Percentiles rank a stretch among this genome's conserved stretches.
These are phyloP conservation scores for Acanthamoeba lugdunensis DNA, from an alignment of 208 protist species.

Conservation along the genomic window DNA sequence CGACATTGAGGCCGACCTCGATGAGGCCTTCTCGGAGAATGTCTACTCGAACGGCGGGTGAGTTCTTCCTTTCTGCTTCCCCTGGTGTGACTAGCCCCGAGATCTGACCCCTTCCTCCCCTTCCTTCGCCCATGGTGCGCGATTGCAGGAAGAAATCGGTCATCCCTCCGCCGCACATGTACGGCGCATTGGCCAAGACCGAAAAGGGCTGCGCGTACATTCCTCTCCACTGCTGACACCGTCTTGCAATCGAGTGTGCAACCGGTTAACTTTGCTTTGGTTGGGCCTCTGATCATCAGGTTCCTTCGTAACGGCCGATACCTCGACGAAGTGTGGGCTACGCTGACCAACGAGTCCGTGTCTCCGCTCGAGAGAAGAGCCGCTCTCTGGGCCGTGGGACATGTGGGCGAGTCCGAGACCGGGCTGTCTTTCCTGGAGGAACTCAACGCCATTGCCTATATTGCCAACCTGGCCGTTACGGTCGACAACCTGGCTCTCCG, in stretches of 20 bases:
- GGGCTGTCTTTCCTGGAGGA: slow-evolving; percentile 73
- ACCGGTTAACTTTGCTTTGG: no score
- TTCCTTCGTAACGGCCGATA: slow-evolving; percentile 4
- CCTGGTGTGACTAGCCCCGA: not conserved
- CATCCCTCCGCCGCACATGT: slow-evolving; percentile 82
- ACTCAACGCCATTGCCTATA: not conserved
- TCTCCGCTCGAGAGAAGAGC: slow-evolving; percentile 14
- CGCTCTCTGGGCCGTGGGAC: slow-evolving; percentile 72
- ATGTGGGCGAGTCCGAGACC: slow-evolving; percentile 74
- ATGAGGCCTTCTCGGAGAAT: slow-evolving; percentile 56
- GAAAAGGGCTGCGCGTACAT: slow-evolving; percentile 75
- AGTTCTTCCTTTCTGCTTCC: not conserved
- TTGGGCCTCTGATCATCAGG: not conserved
- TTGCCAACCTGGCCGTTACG: slow-evolving; percentile 72
- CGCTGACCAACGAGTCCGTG: not conserved
- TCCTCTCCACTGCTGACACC: not conserved
- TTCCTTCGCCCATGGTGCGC: not conserved
- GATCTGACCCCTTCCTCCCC: not conserved
- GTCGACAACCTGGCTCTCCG: slow-evolving; percentile 73
- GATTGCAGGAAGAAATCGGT: slow-evolving; percentile 59
- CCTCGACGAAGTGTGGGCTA: not conserved
- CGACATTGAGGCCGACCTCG: slow-evolving; percentile 2
- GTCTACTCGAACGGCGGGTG: slow-evolving; percentile 28
- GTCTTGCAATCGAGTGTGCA: not conserved
- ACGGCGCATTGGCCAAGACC: slow-evolving; percentile 84